Base-by-base conservation (phyloP, 768 basidiomycete species). In the Boletus rubroflammeus region DNA sequence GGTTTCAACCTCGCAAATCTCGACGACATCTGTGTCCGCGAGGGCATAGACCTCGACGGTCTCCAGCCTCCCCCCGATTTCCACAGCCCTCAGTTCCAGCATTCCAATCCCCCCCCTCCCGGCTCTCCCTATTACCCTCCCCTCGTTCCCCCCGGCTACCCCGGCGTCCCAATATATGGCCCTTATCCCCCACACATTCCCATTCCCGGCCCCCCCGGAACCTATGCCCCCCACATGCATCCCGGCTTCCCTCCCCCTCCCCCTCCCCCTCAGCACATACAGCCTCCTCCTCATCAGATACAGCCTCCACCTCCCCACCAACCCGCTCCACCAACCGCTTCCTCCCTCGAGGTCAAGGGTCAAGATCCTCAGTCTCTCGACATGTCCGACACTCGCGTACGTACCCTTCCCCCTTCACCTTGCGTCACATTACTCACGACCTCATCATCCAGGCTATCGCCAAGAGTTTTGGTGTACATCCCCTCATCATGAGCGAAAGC, bases 311-410 rank as follows among this genome's bases (percentile, higher is more conserved):
- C 61, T 21, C 54, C 61, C 13, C 69, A 69, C 43, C 55, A 67
- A 48, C 31, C 45, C 2, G 19, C 14, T 5, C 31, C 14, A 9
- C 21, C 21, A 47, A 15, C 45, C 3, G 1, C 31, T 14, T 25
- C 66, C 15, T 34, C 59, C 19, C 60, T 71, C 44, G 72, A 80
- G 51, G 80, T 84, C 62, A 88, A 84, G 65, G 90, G 88, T 47
- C 82, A 84, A 59, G 91, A 93, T 65, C 91, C 91, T 4, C 81
- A 86, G 55, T 80, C 83, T 6, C 84, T 89, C 59, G 88, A 93
- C 69, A 80, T 92, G 78, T 86, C 88, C 47, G 83, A 79, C 65
- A 79, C 86, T 7, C 81, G 81, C 59, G 83, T 81, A 60, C 65
- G 43, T 36, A 2, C 13, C 14, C 25, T 21, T 28, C 5, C 34